These are phyloP conservation scores for Fusarium temperatum DNA, from an alignment of 2,329 filamentous ascomycete species.

Conservation along the genomic window DNA sequence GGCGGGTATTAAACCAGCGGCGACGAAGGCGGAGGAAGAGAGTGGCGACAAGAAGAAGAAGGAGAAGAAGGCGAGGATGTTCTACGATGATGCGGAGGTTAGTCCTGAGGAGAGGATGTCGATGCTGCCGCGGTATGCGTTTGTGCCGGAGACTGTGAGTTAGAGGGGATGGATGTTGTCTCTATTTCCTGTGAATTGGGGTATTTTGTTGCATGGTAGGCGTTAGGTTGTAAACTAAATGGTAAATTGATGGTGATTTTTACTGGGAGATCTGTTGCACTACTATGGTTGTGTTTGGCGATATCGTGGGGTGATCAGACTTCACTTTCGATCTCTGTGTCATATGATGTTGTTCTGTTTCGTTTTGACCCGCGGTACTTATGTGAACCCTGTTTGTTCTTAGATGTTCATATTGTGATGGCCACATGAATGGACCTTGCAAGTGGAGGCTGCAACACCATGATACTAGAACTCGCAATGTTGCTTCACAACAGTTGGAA, in stretches of 20 bases:
- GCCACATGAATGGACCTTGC: neutral
- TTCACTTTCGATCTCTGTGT: rapidly evolving
- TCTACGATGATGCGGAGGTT: conserved; percentile 81
- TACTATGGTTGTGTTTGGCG: neutral
- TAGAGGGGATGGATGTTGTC: conserved; percentile 5
- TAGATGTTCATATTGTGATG: neutral
- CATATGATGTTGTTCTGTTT: neutral
- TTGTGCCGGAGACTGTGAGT: conserved; percentile 45
- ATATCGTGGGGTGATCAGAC: too few relatives aligned
- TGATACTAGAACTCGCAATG: rapidly evolving
- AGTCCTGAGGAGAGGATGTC: conserved; percentile 94
- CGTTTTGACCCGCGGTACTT: neutral
- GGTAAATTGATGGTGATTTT: conserved; percentile 37
- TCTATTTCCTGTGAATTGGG: conserved; percentile 2
- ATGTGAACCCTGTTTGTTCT: neutral
- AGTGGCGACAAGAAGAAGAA: conserved; percentile 70
- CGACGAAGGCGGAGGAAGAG: conserved; percentile 51
- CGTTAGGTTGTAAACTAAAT: conserved; percentile 41
- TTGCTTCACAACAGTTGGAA: rapidly evolving
- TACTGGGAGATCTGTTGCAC: neutral
- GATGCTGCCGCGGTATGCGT: conserved; percentile 77
- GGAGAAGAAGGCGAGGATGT: conserved; percentile 74
- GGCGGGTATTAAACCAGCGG: conserved; percentile 62
- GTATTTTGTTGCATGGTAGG: conserved; percentile 40
- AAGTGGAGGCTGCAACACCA: neutral